Evolutionary conservation across 1,284 basidiomycete genomes (phyloP), one percentile per base, ranked within the genome.

Genomic region (Ustilago hordei): DNA sequence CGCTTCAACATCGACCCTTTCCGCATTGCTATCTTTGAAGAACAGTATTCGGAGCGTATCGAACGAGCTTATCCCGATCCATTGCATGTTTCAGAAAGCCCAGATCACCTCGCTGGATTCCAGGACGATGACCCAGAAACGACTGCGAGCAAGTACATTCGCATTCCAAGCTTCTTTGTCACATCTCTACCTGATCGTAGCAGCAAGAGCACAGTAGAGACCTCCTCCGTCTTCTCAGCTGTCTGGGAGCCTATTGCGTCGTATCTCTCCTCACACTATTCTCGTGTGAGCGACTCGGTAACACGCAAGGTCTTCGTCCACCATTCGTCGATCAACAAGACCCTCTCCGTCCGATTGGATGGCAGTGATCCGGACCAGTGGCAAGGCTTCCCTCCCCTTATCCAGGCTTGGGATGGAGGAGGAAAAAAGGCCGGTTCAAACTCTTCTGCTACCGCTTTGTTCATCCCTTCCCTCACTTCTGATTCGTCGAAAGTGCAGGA

Each of bases 101-200:
- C 72, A 3, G 64, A 75, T 34, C 45, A 47, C 38, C 60, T 75
- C 6, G 72, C 63, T 23, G 69, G 64, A 7, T 67, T 67, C 55
- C 34, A 64, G n/a, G 50, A 78, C 36, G 68, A 75, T 17, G 68
- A 74, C 28, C 13, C 35, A 4, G 76, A 58, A 8, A 28, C 59
- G 1, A 36, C 53, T 3, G 67, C 71, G 2, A 15, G 31, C 34
- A 38, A 53, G 15, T 54, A 53, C 12, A 60, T 78, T 23, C 68
- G 76, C 55, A 71, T 78, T 45, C 76, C 76, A 8, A 78, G 76
- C 65, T 71, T 78, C 59, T 72, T 78, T 38, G 47, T 71, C 52
- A 75, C 72, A 13, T 78, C 76, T 9, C 57, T 78, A 1, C 64
- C 76, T 6, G 69, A 76, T 38, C 69, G 64, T 12, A 60, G 41